A percentile compares a stretch with the other conserved stretches of the same genome.
These are phyloP conservation scores for Aspergillus affinis DNA, from an alignment of 495 filamentous ascomycete species.

Conservation along the genomic window DNA sequence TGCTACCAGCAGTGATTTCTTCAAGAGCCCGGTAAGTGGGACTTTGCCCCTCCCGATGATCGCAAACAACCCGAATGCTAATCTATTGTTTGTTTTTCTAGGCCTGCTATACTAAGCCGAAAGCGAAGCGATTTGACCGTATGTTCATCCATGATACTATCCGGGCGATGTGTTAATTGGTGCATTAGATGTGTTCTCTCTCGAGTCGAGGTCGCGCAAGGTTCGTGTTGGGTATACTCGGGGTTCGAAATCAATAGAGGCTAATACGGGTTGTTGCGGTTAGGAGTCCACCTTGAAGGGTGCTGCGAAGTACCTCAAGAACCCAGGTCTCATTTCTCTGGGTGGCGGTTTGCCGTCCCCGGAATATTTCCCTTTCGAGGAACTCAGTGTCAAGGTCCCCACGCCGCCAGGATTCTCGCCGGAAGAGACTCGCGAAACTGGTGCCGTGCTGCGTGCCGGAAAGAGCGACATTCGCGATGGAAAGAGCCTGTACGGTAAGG, in stretches of 20 bases:
- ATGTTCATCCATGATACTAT: constrained; percentile 34
- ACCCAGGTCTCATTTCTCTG: constrained; percentile 75
- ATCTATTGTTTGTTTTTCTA: constrained; percentile 19
- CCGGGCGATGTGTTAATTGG: constrained; percentile 5
- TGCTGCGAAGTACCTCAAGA: constrained; percentile 73
- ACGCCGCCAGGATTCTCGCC: constrained; percentile 66
- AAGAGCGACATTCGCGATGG: constrained; percentile 78
- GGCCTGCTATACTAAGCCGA: constrained; percentile 64
- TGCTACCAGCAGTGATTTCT: constrained; percentile 74
- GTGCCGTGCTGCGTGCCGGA: constrained; percentile 59
- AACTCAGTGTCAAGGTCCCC: constrained; percentile 68
- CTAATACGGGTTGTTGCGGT: constrained; percentile 9
- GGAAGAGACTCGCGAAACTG: constrained; percentile 53
- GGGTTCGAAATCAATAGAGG: neutral
- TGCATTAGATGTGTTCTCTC: constrained; percentile 34
- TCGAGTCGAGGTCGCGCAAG: constrained; percentile 44
- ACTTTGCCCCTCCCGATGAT: neutral
- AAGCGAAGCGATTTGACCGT: constrained; percentile 85
- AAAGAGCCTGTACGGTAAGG: constrained; percentile 58
- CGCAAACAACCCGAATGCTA: neutral
- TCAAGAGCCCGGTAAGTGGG: constrained; percentile 65
- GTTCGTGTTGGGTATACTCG: constrained; percentile 16
- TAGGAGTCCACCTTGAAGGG: constrained; percentile 70
- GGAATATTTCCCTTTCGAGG: constrained; percentile 84
- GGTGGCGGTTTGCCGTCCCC: constrained; percentile 88